Evolutionary conservation across 805 yeast genomes (phyloP), one percentile per base, ranked within the genome.

Genomic region (Hanseniaspora occidentalis): DNA sequence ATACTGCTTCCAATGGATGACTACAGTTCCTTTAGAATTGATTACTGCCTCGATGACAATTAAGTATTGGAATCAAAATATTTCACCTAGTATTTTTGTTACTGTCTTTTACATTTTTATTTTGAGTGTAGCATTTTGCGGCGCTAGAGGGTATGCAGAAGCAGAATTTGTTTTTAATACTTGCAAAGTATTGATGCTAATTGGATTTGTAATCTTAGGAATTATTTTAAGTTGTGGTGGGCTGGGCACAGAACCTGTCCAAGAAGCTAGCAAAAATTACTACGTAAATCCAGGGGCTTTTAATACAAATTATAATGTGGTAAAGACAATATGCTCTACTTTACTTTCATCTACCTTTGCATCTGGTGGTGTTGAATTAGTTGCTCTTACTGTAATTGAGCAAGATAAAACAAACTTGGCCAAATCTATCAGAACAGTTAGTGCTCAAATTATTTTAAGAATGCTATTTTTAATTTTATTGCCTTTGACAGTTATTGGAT

Each of bases 271-370:
- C 10, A 49, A 47, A 3, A 54, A 53, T 20, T 64, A 57, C 4
- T 59, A 61, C 29, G 60, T 67, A 22, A 22, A 17, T 6, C 76
- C 77, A 6, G 81, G 81, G 38, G 67, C 75, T 1, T 71, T 73
- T 49, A 66, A 71, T 14, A 53, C 29, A 2, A 13, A 14, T 9
- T 7, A 25, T 60, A 44, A 51, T 52, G 43, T 73, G 9, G 62
- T 77, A 54, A 78, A 78, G 60, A 83, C 82, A 43, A 73, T 79
- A 21, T 69, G 73, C 47, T 62, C 76, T 4, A 79, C 73, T 10
- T 75, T 79, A 45, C 76, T 77, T 40, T 72, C 77, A 24, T 83
- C 85, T n/a, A 83, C 85, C 0, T 80, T 78, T 50, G 69, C 84
- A 5, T 80, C 75, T 52, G 72, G 79, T 22, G 85, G 86, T 35